Conservation (phyloP, 148 eudicot species). For the Amaranthus hypochondriacus region DNA sequence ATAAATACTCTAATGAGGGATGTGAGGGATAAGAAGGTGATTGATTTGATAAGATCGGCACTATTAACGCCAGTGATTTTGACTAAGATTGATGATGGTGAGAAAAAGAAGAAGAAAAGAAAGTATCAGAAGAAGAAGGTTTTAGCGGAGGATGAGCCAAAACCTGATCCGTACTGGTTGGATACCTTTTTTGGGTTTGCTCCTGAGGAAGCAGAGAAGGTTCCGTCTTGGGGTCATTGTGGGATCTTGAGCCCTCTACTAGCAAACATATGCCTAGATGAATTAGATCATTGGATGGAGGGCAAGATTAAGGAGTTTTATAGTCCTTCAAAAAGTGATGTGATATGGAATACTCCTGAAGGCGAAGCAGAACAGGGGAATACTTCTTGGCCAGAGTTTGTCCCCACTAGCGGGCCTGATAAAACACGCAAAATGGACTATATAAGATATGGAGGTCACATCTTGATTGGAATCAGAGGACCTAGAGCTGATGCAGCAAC, state of each 20-base stretch:
- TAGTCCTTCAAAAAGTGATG: slow-evolving; percentile 80
- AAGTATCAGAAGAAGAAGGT: slow-evolving; percentile 84
- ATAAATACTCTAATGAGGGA: slow-evolving; percentile 77
- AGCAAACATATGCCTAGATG: slow-evolving; percentile 73
- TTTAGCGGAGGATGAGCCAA: slow-evolving; percentile 85
- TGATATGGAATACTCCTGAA: slow-evolving; percentile 81
- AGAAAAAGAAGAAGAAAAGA: slow-evolving; percentile 57
- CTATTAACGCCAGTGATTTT: slow-evolving; percentile 73
- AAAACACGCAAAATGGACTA: slow-evolving; percentile 86
- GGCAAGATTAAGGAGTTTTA: slow-evolving; percentile 72
- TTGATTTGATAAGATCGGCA: slow-evolving; percentile 78
- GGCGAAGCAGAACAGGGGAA: slow-evolving; percentile 91
- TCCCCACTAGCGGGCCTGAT: slow-evolving; percentile 92
- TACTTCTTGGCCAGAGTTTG: slow-evolving; percentile 96
- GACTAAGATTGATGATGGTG: slow-evolving; percentile 40
- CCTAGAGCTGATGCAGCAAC: slow-evolving; percentile 91
- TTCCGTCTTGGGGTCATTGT: slow-evolving; percentile 90
- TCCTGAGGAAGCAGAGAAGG: slow-evolving; percentile 83
- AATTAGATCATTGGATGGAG: slow-evolving; percentile 89
- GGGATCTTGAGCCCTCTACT: slow-evolving; percentile 84
- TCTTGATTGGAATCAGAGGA: slow-evolving; percentile 84
- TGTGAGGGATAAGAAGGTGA: slow-evolving; percentile 83
- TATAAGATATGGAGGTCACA: slow-evolving; percentile 83
- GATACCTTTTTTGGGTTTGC: slow-evolving; percentile 85
- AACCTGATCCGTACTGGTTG: slow-evolving; percentile 91